Percentiles rank a stretch among this genome's conserved stretches.
Conservation (phyloP, 371 early-diverging fungal genomes). For the Rhizomucor pusillus region DNA sequence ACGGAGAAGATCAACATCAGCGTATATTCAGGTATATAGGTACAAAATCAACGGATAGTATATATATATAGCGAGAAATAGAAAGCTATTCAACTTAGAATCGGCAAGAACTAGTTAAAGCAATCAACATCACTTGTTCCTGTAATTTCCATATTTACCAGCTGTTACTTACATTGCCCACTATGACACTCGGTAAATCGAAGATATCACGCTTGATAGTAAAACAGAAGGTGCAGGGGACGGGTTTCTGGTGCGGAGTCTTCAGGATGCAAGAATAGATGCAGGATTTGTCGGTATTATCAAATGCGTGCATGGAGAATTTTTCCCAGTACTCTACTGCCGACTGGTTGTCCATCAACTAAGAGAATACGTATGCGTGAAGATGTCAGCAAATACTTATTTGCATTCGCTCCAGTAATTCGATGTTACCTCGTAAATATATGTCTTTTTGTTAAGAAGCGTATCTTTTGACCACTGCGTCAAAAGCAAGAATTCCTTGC, state of each 20-base stretch:
- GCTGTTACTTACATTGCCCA: conserved; percentile 63
- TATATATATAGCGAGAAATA: conserved; percentile 1
- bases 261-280: conserved; percentile 77
- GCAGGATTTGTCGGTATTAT: conserved; percentile 77
- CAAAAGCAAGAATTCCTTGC: conserved; percentile 88
- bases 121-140: background rate
- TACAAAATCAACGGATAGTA: conserved; percentile 1
- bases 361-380: too few relatives aligned
- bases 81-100: conserved; percentile 25
- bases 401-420: too few relatives aligned
- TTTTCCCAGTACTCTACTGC: conserved; percentile 94
- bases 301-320: conserved; percentile 86
- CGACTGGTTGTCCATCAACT: conserved; percentile 88
- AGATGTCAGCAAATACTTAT: too few relatives aligned
- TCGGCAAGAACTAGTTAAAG: conserved; percentile 41
- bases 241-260: conserved; percentile 62
- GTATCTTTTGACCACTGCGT: conserved; percentile 86
- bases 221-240: conserved; percentile 90
- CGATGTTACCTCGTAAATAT: conserved; percentile 65
- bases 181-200: conserved; percentile 86
- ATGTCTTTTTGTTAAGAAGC: conserved; percentile 72
- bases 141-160: too few relatives aligned
- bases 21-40: conserved; percentile 4
- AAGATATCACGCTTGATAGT: conserved; percentile 92
- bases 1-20: background rate